phyloP scores from a whole-genome alignment of 306 rosid species.

The Leucaena leucocephala region DNA sequence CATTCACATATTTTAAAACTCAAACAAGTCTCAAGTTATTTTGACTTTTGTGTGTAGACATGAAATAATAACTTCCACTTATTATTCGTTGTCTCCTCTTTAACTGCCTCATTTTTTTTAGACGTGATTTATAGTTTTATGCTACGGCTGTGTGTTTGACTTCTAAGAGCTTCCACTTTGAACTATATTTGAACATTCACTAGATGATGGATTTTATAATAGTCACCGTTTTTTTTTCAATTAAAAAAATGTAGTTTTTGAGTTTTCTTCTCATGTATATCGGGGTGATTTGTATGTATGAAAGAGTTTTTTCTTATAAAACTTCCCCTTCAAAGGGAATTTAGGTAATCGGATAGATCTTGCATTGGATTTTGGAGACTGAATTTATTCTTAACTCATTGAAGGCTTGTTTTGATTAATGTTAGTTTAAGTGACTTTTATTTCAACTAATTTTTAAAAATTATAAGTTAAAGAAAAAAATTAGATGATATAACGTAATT shows the following conservation, averaged over 20 bases:
- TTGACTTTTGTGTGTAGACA: not conserved
- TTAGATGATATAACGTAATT: no score
- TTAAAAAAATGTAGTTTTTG: not conserved
- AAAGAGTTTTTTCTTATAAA: not conserved
- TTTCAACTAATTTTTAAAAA: no score
- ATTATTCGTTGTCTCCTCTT: not conserved
- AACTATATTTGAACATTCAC: not conserved
- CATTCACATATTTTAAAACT: not conserved
- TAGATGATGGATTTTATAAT: not conserved
- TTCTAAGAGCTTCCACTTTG: not conserved
- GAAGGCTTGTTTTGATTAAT: no score
- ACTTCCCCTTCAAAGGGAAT: not conserved
- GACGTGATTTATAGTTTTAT: not conserved
- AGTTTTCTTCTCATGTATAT: not conserved
- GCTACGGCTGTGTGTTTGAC: not conserved
- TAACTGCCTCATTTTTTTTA: not conserved
- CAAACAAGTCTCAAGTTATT: not conserved
- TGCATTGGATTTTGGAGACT: not conserved
- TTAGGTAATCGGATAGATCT: not conserved
- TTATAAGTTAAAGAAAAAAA: no score
- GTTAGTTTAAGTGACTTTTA: no score
- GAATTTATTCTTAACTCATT: not conserved
- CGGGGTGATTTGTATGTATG: not conserved
- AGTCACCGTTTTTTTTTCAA: not conserved
- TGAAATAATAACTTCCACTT: not conserved